phyloP scores from a whole-genome alignment of 83 land plant genomes.

The Picea abies region DNA sequence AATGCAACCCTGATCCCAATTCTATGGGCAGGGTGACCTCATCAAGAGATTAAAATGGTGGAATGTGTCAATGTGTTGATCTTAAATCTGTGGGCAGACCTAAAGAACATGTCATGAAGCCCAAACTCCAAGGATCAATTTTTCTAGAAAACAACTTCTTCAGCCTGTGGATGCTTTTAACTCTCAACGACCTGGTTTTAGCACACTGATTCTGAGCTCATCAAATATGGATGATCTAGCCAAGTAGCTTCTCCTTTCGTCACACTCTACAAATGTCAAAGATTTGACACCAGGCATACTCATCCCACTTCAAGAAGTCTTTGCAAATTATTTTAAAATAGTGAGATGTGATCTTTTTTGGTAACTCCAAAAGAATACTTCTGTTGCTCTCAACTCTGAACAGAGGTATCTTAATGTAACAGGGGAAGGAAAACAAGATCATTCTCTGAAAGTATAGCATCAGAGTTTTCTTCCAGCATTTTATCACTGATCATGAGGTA shows the following conservation, averaged over 20 bases:
- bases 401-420: conserved; percentile 53
- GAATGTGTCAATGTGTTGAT: too few species aligned
- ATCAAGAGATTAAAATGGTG: too few species aligned
- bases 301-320: conserved; percentile 47
- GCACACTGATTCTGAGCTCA: too few species aligned
- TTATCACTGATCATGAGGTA: neutral
- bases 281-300: conserved; percentile 23
- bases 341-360: conserved; percentile 20
- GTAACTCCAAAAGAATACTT: neutral
- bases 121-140: too few species aligned
- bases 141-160: too few species aligned
- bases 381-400: conserved; percentile 17
- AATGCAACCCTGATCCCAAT: too few species aligned
- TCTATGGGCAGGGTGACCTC: too few species aligned
- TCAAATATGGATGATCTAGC: too few species aligned
- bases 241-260: conserved; percentile 7
- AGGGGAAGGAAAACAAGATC: conserved; percentile 57
- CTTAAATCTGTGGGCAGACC: too few species aligned
- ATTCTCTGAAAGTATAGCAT: conserved; percentile 27
- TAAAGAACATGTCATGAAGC: too few species aligned
- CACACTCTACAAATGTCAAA: conserved; percentile 37
- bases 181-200: too few species aligned
- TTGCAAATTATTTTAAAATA: conserved; percentile 41
- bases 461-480: conserved; percentile 3
- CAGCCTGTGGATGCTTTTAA: too few species aligned